Evolutionary conservation across 257 asterid genomes (phyloP), one percentile per base, ranked within the genome.

Genomic region (Gentiana dahurica): DNA sequence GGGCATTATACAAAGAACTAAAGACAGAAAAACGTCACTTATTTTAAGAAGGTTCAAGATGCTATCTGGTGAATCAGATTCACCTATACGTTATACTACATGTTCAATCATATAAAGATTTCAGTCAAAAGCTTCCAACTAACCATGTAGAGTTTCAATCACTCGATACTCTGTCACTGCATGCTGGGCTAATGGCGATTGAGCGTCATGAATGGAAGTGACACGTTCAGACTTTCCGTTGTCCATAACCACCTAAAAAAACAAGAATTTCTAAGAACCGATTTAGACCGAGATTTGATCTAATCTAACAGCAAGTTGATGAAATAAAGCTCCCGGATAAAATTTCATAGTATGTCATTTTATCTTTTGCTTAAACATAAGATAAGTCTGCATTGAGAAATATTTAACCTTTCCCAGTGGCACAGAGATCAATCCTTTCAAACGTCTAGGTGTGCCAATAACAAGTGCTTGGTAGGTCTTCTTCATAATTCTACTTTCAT

Each of bases 381-480:
- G 36, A 5, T 3, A 64, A 57, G 8, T 15, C 12, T 10, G 3
- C 47, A 7, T n/a, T 34, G 41, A 62, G 51, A 36, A 64, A 43
- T 61, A 52, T 50, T 63, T 46, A 59, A 91, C 96, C 95, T 87
- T 91, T 70, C 76, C 78, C 69, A 91, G 65, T 24, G 98, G 95
- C 55, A 61, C 79, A 5, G 94, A 70, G 69, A 91, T 81, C 67
- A 78, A 15, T 66, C 96, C 95, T 65, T 75, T 70, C 4, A 62
- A 72, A 49, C 82, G 85, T 73, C 89, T 78, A 7, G 96, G 98
- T 77, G 85, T 79, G 62, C 98, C 98, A 74, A 91, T 75, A 57
- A 87, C 96, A 65, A 91, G 86, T 46, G 98, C 98, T 91, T 82
- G 81, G 67, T 91, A 91, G 59, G 68, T 85, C 84, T 85, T 91